Conservation (phyloP, 257 asterid genomes). For the Solanum gracilifrons region DNA sequence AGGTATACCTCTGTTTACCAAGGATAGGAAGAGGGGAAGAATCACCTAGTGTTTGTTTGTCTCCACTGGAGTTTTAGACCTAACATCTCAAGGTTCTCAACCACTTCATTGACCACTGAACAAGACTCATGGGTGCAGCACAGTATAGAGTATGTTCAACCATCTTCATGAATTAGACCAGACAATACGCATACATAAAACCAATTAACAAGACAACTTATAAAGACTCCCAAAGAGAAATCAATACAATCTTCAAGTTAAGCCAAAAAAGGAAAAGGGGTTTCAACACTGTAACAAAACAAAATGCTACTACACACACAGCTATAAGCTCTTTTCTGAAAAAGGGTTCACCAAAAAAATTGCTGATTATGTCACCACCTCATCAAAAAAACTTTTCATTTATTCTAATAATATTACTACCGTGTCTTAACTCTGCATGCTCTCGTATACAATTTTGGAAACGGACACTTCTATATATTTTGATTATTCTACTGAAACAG, state of each 20-base stretch:
- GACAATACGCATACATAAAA: not conserved
- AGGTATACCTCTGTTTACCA: not conserved
- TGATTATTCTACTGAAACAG: not conserved
- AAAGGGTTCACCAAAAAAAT: not conserved
- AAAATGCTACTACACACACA: not conserved
- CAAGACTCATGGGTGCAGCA: not conserved
- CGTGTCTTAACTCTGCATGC: not conserved
- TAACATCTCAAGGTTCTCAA: too few species aligned
- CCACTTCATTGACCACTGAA: not conserved
- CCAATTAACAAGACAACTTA: not conserved
- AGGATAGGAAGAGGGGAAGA: not conserved
- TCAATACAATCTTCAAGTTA: not conserved
- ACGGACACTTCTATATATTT: not conserved
- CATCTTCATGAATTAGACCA: not conserved
- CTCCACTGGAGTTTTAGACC: not conserved
- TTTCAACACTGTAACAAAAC: not conserved
- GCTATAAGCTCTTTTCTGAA: not conserved
- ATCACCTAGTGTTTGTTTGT: not conserved
- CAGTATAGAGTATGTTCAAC: not conserved
- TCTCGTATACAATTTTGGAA: not conserved
- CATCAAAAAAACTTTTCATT: not conserved
- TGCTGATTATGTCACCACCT: not conserved
- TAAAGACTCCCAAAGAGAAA: not conserved
- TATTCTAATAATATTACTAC: not conserved
- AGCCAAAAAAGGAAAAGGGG: not conserved